Base-by-base conservation (phyloP, 164 flowering plant species). In the Euptelea pleiosperma region DNA sequence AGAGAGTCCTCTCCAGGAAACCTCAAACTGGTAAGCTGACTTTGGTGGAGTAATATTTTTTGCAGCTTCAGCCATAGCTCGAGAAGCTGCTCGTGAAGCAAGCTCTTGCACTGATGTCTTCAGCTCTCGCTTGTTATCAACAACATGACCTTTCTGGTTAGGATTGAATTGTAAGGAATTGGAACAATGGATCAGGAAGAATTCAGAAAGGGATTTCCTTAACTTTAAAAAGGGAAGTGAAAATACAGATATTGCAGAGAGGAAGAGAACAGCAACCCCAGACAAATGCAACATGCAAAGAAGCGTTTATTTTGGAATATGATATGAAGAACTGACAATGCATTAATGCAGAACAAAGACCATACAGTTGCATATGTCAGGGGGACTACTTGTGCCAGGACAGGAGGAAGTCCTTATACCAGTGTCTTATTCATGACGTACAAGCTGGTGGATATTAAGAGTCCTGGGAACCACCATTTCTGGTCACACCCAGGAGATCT, bases 11-110 rank as follows among this genome's bases (percentile, higher is more conserved):
- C 82, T 77, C 99, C 99, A 93, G 41, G 89, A 79, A 68, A 67
- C 76, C 73, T 90, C 99, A 71, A 93, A 93, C 66, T 90, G 82
- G 69, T 88, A 93, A 37, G 99, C 99, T 49, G 99, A 75, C 39
- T 64, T 81, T 45, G 99, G 99, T 22, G 93, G 70, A 5, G 64
- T 69, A 36, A 87, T 73, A 57, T 77, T 82, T 65, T 78, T 81
- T 47, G 87, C 79, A 59, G 91, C 86, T 69, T 82, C 85, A 57
- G 75, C 70, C 73, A 55, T 74, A 30, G 88, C 96, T 61, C 67
- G 81, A 44, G 84, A 69, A 52, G 92, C 89, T 56, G 95, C 99
- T 58, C 88, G 84, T 57, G 86, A 73, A 73, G 96, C 96, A 73
- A 93, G 92, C 74, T 88, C 89, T 72, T 79, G 85, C 15, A 93